phyloP scores from a whole-genome alignment of 306 rosid genomes.

The Mimosa pudica region DNA sequence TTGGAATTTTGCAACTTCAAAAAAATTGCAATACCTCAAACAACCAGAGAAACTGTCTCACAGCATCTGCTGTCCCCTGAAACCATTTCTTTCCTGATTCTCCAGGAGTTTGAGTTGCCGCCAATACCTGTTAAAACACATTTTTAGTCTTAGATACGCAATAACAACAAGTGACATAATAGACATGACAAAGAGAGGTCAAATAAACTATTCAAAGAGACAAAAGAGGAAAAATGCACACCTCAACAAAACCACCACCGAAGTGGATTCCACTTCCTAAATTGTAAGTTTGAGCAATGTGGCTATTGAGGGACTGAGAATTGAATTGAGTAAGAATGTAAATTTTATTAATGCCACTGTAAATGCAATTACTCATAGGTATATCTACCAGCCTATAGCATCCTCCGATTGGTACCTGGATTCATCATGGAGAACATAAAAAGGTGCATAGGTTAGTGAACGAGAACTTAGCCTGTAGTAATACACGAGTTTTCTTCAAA shows the following conservation, averaged over 20 bases:
- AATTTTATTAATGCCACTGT: slow-evolving; percentile 57
- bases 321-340: slow-evolving; percentile 57
- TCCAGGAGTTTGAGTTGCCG: slow-evolving; percentile 56
- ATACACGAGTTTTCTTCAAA: slow-evolving; percentile 14
- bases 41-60: slow-evolving; percentile 56
- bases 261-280: slow-evolving; percentile 44
- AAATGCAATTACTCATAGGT: slow-evolving; percentile 61
- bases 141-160: slow-evolving; percentile 18
- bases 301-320: slow-evolving; percentile 57
- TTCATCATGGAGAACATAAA: slow-evolving; percentile 35
- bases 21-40: slow-evolving; percentile 44
- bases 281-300: slow-evolving; percentile 52
- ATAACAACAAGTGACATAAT: slow-evolving; percentile 11
- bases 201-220: neutral
- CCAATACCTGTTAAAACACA: slow-evolving; percentile 45
- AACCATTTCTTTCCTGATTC: slow-evolving; percentile 59
- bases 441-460: slow-evolving; percentile 25
- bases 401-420: slow-evolving; percentile 62
- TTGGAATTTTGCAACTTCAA: neutral
- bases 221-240: slow-evolving; percentile 12
- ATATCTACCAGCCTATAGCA: slow-evolving; percentile 58
- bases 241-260: slow-evolving; percentile 59
- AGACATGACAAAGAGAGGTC: neutral
- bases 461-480: slow-evolving; percentile 4
- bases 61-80: slow-evolving; percentile 64